Percentiles rank a stretch among this genome's conserved stretches.
phyloP scores from a whole-genome alignment of 2,329 filamentous ascomycete genomes.

The Moelleriella libera region DNA sequence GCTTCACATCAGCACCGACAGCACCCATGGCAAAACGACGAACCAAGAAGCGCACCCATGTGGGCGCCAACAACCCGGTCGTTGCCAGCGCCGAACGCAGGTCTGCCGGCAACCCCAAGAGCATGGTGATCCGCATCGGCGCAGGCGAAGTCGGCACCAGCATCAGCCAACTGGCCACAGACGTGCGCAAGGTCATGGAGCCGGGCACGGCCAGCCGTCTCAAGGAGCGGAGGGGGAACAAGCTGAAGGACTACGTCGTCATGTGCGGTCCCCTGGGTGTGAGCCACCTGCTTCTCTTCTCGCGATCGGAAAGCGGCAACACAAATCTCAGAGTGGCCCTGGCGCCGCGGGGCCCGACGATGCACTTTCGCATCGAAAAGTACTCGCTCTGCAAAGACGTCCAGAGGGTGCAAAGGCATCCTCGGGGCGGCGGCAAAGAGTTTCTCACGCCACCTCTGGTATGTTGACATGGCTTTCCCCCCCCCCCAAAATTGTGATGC shows the following conservation, averaged over 20 bases:
- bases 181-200: slow-evolving; percentile 90
- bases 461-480: slow-evolving; percentile 13
- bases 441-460: slow-evolving; percentile 73
- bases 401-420: slow-evolving; percentile 67
- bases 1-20: background rate
- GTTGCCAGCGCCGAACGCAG: slow-evolving; percentile 43
- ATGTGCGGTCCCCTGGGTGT: slow-evolving; percentile 94
- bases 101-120: slow-evolving; percentile 65
- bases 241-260: slow-evolving; percentile 78
- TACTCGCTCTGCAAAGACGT: slow-evolving; percentile 93
- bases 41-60: slow-evolving; percentile 81
- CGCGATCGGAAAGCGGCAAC: slow-evolving; percentile 76
- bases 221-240: slow-evolving; percentile 81
- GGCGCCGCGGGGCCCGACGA: slow-evolving; percentile 78
- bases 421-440: slow-evolving; percentile 70
- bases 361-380: slow-evolving; percentile 88
- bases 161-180: slow-evolving; percentile 79
- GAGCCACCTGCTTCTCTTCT: slow-evolving; percentile 86
- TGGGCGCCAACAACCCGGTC: slow-evolving; percentile 49
- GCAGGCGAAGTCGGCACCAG: slow-evolving; percentile 86
- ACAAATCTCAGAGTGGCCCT: slow-evolving; percentile 81
- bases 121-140: slow-evolving; percentile 96
- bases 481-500: background rate
- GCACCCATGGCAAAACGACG: slow-evolving; percentile 63
- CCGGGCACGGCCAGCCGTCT: slow-evolving; percentile 80